Conservation (phyloP, 2,329 filamentous ascomycete species). For the Rhynchosporium agropyri region DNA sequence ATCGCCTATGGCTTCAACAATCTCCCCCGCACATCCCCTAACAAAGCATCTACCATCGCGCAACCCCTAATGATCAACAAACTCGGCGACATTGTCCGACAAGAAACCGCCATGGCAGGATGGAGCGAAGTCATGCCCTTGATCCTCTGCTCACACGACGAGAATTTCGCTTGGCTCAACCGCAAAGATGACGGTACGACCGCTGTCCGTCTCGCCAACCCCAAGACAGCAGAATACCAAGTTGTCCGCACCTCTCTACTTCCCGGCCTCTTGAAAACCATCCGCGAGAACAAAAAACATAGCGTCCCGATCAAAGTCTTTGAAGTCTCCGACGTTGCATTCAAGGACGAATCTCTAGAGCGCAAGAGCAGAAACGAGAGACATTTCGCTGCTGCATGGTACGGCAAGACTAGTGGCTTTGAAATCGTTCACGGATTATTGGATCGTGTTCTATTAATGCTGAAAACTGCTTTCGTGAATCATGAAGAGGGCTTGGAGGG, state of each 20-base stretch:
- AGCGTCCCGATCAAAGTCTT: slow-evolving; percentile 89
- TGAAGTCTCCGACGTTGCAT: slow-evolving; percentile 86
- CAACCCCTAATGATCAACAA: slow-evolving; percentile 92
- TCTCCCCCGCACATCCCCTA: slow-evolving; percentile 83
- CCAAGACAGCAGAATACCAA: slow-evolving; percentile 92
- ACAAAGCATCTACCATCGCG: slow-evolving; percentile 82
- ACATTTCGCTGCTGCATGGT: slow-evolving; percentile 95
- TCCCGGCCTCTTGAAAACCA: slow-evolving; percentile 88
- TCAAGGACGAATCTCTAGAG: slow-evolving; percentile 82
- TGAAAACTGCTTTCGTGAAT: slow-evolving; percentile 78
- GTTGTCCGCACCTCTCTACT: slow-evolving; percentile 85
- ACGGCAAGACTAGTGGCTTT: slow-evolving; percentile 91
- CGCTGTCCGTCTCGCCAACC: slow-evolving; percentile 84
- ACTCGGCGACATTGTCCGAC: slow-evolving; percentile 85
- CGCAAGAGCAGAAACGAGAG: slow-evolving; percentile 89
- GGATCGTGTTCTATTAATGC: slow-evolving; percentile 90
- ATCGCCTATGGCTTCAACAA: slow-evolving; percentile 98
- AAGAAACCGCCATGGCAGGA: slow-evolving; percentile 88
- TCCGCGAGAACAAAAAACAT: slow-evolving; percentile 90
- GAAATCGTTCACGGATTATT: slow-evolving; percentile 93
- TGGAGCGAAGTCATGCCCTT: slow-evolving; percentile 97
- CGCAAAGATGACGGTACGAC: slow-evolving; percentile 83
- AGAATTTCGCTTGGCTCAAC: slow-evolving; percentile 97
- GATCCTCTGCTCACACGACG: slow-evolving; percentile 95
- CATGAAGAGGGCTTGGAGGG: slow-evolving; percentile 67